phyloP scores from a whole-genome alignment of 139 green algal species.

The Dunaliella primolecta region DNA sequence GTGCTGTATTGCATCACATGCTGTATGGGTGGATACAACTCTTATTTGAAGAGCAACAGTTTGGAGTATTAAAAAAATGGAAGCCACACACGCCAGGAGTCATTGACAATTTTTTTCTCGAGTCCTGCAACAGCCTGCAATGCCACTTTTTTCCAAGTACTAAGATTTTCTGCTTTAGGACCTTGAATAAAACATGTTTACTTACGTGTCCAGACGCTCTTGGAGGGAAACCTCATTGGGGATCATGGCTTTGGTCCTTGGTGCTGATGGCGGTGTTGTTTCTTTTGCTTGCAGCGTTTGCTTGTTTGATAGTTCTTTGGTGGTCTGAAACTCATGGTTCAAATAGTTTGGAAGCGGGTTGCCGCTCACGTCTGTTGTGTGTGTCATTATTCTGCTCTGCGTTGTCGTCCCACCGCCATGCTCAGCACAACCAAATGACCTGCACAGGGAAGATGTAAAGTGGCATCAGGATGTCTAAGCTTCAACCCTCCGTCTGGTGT shows the following conservation, averaged over 20 bases:
- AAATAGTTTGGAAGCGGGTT: background rate
- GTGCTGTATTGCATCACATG: no score
- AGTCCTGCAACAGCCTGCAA: no score
- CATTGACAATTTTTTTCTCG: no score
- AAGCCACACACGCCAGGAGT: no score
- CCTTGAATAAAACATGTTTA: no score
- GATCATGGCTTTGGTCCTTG: background rate
- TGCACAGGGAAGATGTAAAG: background rate
- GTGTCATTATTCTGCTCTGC: background rate
- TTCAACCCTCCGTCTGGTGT: no score
- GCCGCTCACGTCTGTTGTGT: background rate
- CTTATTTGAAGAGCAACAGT: no score
- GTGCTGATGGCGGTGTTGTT: background rate
- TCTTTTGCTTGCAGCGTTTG: background rate
- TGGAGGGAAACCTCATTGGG: background rate
- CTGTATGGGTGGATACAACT: no score
- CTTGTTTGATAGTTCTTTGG: background rate
- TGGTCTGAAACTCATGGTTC: background rate
- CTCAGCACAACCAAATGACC: background rate
- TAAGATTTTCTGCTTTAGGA: no score
- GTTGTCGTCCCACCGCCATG: background rate
- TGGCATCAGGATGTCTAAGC: no score
- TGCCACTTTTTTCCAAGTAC: no score
- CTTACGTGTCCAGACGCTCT: background rate
- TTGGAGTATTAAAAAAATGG: no score